Evolutionary conservation across 75 land plant species (phyloP), one percentile per base, ranked within the genome.

Genomic region (Selaginella moellendorffii): DNA sequence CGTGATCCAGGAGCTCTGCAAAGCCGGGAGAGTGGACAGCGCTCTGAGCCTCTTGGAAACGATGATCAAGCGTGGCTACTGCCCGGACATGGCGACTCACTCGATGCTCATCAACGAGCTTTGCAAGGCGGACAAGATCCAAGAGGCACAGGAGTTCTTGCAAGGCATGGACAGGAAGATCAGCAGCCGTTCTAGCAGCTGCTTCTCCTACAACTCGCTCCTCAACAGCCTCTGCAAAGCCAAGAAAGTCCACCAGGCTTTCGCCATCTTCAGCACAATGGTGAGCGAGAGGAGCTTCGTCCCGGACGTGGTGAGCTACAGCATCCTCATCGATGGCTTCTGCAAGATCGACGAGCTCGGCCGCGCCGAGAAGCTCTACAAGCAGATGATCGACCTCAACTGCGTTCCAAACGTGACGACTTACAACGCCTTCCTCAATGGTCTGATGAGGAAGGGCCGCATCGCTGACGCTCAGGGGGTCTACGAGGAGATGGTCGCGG

Each of bases 341-440:
- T 67, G 74, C 26, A 61, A 54, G 18, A 25, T 10, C 52, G 63
- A 54, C 1, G 27, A 52, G 9, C 29, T 72, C 17, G 1, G 28
- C 42, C 59, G 59, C 24, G 71, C 61, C 1, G 51, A 53, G 31
- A 51, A 26, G 28, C 1, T 72, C 27, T 52, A 58, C 29, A 54
- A 61, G 2, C 58, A 61, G 24, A 59, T 61, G 46, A 29, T 21
- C 2, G 10, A 58, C 5, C 60, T 53, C 19, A 68, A 69, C 19
- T 66, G 63, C 68, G 61, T 19, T 30, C 74, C 74, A 19, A 29
- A 31, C 61, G 62, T 30, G 12, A 31, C 66, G 1, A 67, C 64
- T 24, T 89, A 83, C 62, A 86, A 81, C 69, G 54, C 82, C 31
- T 46, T 82, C 46, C 68, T 86, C 23, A 63, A 63, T 69, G 85